Base-by-base conservation (phyloP, 2,329 filamentous ascomycete genomes). In the Trichoderma sp. region DNA sequence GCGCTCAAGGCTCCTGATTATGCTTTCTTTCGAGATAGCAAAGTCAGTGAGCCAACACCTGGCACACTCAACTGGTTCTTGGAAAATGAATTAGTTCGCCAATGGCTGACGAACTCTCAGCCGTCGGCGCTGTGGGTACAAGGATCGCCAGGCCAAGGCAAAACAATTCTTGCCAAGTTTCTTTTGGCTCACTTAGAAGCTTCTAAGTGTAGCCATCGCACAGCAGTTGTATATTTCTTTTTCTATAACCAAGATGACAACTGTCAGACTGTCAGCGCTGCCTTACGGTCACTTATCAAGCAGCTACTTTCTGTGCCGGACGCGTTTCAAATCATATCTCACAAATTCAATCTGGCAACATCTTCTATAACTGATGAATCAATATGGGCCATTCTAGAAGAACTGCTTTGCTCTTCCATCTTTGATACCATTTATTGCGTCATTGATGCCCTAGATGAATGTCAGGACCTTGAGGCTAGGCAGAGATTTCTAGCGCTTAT, bases 371-470 rank as follows among this genome's bases (percentile, higher is more conserved):
- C 11, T 10, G 58, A 60, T 4, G 37, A 60, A 46, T 46, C 10
- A 3, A 14, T 43, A 11, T 60, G 58, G 58, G 24, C 14, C 3
- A 32, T 60, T 13, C 37, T 65, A 0, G 32, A 56, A 30, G 51
- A 56, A 6, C 24, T 65, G 21, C 10, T 65, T 43, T 34, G 6
- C 16, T 43, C 51, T 21, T 30, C 61, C 4, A 16, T 30, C 16
- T 55, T 56, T 7, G 49, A 24, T 6, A 55, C 32, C 1, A 26
- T 65, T 30, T 65, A 65, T 18, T 56, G 51, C 21, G 61, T 56
- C 10, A 56, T 65, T 30, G 61, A 65, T 30, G 61, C 61, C 1
- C 14, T 65, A 16, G 61, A 65, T 21, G 61, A 65, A 10, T 65
- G 61, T 14, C 61, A 43, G 18, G 61, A 32, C 24, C 3, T 11